phyloP scores from a whole-genome alignment of 2,329 filamentous ascomycete species.

The Talaromyces rugulosus region DNA sequence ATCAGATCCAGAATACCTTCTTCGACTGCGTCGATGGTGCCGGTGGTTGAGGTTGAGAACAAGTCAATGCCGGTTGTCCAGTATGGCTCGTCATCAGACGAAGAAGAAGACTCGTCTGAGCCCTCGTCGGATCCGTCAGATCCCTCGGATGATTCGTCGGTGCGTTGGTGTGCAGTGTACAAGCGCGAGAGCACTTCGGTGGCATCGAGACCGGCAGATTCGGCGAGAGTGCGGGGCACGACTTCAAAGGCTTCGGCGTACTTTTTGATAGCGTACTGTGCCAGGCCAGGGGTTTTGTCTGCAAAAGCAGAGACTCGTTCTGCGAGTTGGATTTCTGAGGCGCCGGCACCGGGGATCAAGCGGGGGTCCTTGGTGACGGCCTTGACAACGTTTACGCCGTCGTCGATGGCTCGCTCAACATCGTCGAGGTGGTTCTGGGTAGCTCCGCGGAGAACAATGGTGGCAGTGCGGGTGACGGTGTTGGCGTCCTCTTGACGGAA shows the following conservation, averaged over 20 bases:
- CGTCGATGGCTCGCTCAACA: conserved; percentile 92
- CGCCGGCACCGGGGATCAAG: conserved; percentile 88
- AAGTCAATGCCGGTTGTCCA: conserved; percentile 94
- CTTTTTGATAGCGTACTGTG: conserved; percentile 96
- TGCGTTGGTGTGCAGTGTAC: conserved; percentile 81
- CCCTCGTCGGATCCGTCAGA: conserved; percentile 15
- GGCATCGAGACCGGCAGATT: conserved; percentile 91
- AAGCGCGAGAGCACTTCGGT: conserved; percentile 92
- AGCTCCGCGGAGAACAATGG: conserved; percentile 86
- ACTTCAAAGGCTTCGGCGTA: conserved; percentile 98
- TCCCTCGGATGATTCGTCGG: conserved; percentile 19
- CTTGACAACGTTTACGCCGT: conserved; percentile 98
- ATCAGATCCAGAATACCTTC: conserved; percentile 90
- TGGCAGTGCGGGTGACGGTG: conserved; percentile 86
- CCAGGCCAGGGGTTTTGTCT: conserved; percentile 86
- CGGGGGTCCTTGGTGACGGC: conserved; percentile 91
- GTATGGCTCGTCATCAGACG: conserved; percentile 64
- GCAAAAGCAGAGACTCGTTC: conserved; percentile 86
- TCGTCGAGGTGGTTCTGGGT: conserved; percentile 98
- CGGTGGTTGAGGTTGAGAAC: conserved; percentile 76
- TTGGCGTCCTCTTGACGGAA: conserved; percentile 83
- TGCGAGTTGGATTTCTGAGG: conserved; percentile 88
- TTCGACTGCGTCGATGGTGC: conserved; percentile 78
- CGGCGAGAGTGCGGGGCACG: conserved; percentile 85
- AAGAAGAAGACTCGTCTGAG: conserved; percentile 11